Evolutionary conservation across 1,284 basidiomycete species (phyloP), one percentile per base, ranked within the genome.

Genomic region (Sanguinoderma infundibulare): DNA sequence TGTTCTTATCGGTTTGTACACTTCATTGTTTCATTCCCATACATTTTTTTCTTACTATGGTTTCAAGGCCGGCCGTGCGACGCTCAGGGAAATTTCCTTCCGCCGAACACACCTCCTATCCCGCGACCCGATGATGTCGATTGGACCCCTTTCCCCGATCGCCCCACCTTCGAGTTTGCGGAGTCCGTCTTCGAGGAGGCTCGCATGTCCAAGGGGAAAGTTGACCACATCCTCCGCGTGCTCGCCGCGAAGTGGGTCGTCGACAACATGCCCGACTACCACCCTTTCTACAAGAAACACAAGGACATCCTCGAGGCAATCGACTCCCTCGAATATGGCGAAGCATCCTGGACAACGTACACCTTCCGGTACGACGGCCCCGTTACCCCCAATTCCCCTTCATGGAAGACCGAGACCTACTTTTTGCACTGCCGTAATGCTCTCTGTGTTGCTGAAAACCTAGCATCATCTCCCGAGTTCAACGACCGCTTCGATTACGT

Each of bases 361-460:
- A n/a, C n/a, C n/a, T n/a, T n/a, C n/a, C n/a, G n/a, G n/a, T n/a
- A 1, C 34, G 34, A 34, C 34, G 65, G 64, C 4, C 34, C 59
- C 0, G 8, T 62, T 2, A 30, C 14, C 1, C 36, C 36, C 5
- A 42, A 69, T 35, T 34, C 64, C 1, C 69, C 69, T 1, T 2
- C 34, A 3, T 71, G 69, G 69, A 67, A 55, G 53, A 34, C 34
- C n/a, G n/a, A n/a, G n/a, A n/a, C n/a, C n/a, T n/a, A n/a, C n/a
- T n/a, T n/a, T n/a, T n/a, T n/a, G n/a, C n/a, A n/a, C n/a, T n/a
- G n/a, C n/a, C n/a, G n/a, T n/a, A n/a, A n/a, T n/a, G n/a, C n/a
- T n/a, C n/a, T n/a, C n/a, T n/a, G n/a, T n/a, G n/a, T n/a, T n/a
- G n/a, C n/a, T n/a, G n/a, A n/a, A n/a, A n/a, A n/a, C n/a, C n/a